A percentile compares a stretch with the other conserved stretches of the same genome.
These are phyloP conservation scores for Candida schatavii DNA, from an alignment of 805 yeast genomes.

Conservation along the genomic window DNA sequence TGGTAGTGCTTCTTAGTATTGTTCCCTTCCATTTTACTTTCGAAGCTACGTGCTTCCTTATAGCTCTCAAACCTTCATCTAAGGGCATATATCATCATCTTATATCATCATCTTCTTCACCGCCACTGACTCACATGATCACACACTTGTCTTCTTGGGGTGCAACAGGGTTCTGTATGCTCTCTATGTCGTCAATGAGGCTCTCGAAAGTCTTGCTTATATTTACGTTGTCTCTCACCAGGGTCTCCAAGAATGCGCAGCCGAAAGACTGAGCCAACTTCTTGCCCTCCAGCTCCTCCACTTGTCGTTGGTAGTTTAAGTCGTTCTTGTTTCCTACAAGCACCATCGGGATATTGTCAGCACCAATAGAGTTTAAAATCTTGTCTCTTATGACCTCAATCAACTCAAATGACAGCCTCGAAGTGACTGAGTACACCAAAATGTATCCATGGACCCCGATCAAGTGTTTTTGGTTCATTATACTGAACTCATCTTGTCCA, in stretches of 20 bases:
- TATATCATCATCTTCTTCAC: too few species aligned
- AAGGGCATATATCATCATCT: too few species aligned
- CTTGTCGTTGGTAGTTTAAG: conserved; percentile 59
- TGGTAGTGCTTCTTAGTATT: too few species aligned
- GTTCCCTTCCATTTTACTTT: too few species aligned
- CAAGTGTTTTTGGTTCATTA: conserved; percentile 73
- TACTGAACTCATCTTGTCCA: conserved; percentile 87
- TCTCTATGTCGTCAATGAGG: conserved; percentile 58
- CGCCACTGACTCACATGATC: conserved; percentile 38
- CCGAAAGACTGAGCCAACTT: conserved; percentile 42
- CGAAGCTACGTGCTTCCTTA: too few species aligned
- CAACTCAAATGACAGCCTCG: conserved; percentile 74
- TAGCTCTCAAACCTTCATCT: too few species aligned
- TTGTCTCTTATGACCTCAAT: conserved; percentile 77
- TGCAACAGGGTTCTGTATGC: conserved; percentile 51
- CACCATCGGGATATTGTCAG: conserved; percentile 46
- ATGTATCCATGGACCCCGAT: conserved; percentile 84
- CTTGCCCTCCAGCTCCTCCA: conserved; percentile 52
- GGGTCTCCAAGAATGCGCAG: conserved; percentile 47
- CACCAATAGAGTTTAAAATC: conserved; percentile 64
- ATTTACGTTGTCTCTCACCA: conserved; percentile 46
- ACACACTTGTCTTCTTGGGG: conserved; percentile 50
- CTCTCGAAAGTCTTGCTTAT: conserved; percentile 54
- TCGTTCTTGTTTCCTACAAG: conserved; percentile 74
- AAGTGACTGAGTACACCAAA: conserved; percentile 77